These are phyloP conservation scores for Pleurotus citrinopileatus DNA, from an alignment of 768 basidiomycete genomes.

Conservation along the genomic window DNA sequence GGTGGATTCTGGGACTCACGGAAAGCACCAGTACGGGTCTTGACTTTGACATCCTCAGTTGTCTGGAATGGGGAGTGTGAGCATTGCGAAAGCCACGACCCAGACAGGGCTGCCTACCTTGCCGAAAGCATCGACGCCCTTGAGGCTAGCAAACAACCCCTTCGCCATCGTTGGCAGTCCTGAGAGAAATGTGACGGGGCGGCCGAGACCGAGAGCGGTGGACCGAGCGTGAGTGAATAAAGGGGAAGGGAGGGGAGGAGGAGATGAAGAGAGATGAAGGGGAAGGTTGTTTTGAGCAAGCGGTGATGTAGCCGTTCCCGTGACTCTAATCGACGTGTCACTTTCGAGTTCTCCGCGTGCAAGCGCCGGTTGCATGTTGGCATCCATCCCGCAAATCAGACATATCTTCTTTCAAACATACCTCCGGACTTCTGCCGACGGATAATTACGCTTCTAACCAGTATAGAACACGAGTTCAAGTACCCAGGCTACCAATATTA, in stretches of 20 bases:
- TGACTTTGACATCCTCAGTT: slow-evolving; percentile 98
- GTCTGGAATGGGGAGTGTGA: slow-evolving; percentile 51
- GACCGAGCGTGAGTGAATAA: slow-evolving; percentile 11
- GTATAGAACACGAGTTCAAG: no score
- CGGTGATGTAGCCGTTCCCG: slow-evolving; percentile 19
- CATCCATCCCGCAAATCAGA: background rate
- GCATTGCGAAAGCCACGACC: slow-evolving; percentile 5
- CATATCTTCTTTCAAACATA: slow-evolving; percentile 5
- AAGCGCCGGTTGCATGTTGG: slow-evolving; percentile 13
- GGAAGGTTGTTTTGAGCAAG: slow-evolving; percentile 10
- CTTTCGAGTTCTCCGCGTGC: slow-evolving; percentile 10
- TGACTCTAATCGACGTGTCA: slow-evolving; percentile 38
- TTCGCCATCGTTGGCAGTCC: slow-evolving; percentile 59
- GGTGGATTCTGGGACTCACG: slow-evolving; percentile 46
- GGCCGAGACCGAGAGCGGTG: slow-evolving; percentile 22
- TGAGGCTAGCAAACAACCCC: slow-evolving; percentile 72
- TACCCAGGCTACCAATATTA: no score
- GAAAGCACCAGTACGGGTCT: slow-evolving; percentile 91
- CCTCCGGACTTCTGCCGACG: slow-evolving; percentile 16
- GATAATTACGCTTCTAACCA: no score
- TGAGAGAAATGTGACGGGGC: slow-evolving; percentile 23
- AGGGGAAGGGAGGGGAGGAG: slow-evolving; percentile 11
- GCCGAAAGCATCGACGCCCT: slow-evolving; percentile 97
- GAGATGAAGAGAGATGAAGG: slow-evolving; percentile 1
- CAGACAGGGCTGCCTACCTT: slow-evolving; percentile 59